phyloP scores from a whole-genome alignment of 1,284 basidiomycete species.

The Malassezia japonica region DNA sequence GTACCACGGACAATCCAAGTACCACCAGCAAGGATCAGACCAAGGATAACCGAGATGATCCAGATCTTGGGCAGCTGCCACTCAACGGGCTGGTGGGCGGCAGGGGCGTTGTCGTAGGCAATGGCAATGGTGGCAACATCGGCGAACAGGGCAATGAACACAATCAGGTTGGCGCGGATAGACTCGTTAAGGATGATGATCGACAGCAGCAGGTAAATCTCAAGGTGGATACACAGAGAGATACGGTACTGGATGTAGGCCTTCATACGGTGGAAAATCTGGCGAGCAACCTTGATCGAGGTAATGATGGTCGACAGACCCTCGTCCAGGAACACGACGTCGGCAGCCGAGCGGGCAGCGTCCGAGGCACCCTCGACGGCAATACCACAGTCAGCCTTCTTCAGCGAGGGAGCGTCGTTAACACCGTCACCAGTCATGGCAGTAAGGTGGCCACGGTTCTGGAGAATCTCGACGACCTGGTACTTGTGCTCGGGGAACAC shows the following conservation, averaged over 20 bases:
- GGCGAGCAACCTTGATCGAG: slow-evolving; percentile 56
- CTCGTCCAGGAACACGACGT: slow-evolving; percentile 55
- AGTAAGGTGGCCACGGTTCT: slow-evolving; percentile 55
- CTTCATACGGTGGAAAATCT: slow-evolving; percentile 58
- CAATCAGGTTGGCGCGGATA: slow-evolving; percentile 55
- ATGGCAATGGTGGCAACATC: slow-evolving; percentile 54
- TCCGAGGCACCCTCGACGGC: slow-evolving; percentile 54
- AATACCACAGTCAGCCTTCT: slow-evolving; percentile 53
- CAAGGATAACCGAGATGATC: slow-evolving; percentile 53
- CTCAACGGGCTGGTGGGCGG: slow-evolving; percentile 53
- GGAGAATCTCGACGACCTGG: slow-evolving; percentile 55
- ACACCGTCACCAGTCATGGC: slow-evolving; percentile 53
- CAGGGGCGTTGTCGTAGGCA: slow-evolving; percentile 55
- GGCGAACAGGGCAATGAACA: slow-evolving; percentile 57
- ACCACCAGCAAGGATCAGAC: slow-evolving; percentile 52
- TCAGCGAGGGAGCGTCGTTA: slow-evolving; percentile 53
- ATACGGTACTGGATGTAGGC: slow-evolving; percentile 52
- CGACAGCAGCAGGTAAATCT: slow-evolving; percentile 54
- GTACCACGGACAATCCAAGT: slow-evolving; percentile 56
- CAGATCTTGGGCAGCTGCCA: slow-evolving; percentile 58
- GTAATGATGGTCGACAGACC: slow-evolving; percentile 54
- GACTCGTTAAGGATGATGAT: slow-evolving; percentile 55
- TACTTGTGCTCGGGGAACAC: slow-evolving; percentile 57
- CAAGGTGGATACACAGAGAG: slow-evolving; percentile 55
- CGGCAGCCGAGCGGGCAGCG: slow-evolving; percentile 53